phyloP scores from a whole-genome alignment of 148 eudicot genomes.

The Vaccinium macrocarpon region DNA sequence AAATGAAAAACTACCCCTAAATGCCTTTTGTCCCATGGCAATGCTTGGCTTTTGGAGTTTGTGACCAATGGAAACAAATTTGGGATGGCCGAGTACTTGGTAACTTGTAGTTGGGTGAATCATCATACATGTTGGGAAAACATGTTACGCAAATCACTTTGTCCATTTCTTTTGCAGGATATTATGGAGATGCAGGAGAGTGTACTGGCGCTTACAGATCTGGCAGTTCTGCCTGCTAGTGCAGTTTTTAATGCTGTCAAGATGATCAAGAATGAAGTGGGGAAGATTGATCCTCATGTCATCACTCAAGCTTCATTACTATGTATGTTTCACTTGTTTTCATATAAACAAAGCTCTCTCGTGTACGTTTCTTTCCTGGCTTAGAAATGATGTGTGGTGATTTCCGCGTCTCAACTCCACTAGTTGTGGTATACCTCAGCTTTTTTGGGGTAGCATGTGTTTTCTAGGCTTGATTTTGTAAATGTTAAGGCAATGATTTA shows the following conservation, averaged over 20 bases:
- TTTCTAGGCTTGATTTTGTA: background rate
- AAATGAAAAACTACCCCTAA: too few relatives aligned
- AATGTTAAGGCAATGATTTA: background rate
- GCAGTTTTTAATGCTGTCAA: slow-evolving; percentile 37
- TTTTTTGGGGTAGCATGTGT: background rate
- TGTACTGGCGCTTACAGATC: slow-evolving; percentile 39
- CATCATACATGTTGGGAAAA: background rate
- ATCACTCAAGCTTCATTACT: slow-evolving; percentile 39
- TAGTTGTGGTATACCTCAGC: background rate
- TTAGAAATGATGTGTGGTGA: background rate
- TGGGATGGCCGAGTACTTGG: background rate
- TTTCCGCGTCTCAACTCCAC: background rate
- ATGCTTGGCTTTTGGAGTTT: background rate
- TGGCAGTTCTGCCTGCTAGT: slow-evolving; percentile 30
- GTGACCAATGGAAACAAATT: background rate
- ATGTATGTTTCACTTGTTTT: slow-evolving; percentile 24
- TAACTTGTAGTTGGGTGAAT: background rate
- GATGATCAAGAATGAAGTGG: slow-evolving; percentile 29
- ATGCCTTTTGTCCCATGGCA: background rate
- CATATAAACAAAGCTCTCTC: background rate
- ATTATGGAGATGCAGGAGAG: slow-evolving; percentile 23
- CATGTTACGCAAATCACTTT: background rate
- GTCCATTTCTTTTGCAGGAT: slow-evolving; percentile 21
- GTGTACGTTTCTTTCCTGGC: background rate
- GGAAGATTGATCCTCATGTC: slow-evolving; percentile 32